A percentile compares a stretch with the other conserved stretches of the same genome.
phyloP scores from a whole-genome alignment of 441 rosid species.

The Raphanus hybrid region DNA sequence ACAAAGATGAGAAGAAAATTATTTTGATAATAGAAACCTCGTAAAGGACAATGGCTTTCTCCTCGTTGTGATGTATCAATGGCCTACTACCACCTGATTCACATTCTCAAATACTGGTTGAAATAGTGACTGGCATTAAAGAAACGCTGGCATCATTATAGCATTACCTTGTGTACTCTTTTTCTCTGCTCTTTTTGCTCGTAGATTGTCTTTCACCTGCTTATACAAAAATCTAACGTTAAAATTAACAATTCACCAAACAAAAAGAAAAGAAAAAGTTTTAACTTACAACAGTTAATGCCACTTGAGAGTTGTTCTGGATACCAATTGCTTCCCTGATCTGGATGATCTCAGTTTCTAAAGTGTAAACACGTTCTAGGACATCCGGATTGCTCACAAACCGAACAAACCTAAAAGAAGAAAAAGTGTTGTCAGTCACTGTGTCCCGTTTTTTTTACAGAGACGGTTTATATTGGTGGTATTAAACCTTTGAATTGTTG shows the following conservation, averaged over 20 bases:
- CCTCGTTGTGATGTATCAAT: slow-evolving; percentile 56
- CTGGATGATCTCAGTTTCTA: slow-evolving; percentile 95
- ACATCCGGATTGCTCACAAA: slow-evolving; percentile 97
- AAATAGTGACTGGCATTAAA: slow-evolving; percentile 10
- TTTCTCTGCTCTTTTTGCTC: slow-evolving; percentile 50
- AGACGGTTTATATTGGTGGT: background rate
- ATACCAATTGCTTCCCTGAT: slow-evolving; percentile 86
- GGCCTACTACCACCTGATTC: slow-evolving; percentile 68
- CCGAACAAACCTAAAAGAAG: slow-evolving; percentile 85
- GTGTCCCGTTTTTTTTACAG: background rate
- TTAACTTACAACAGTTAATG: slow-evolving; percentile 60
- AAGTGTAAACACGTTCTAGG: slow-evolving; percentile 76
- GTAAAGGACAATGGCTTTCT: slow-evolving; percentile 92
- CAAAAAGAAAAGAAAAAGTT: background rate
- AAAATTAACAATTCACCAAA: slow-evolving; percentile 15
- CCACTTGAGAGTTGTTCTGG: slow-evolving; percentile 70
- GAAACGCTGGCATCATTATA: background rate
- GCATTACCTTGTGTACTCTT: slow-evolving; percentile 66
- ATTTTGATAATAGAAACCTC: slow-evolving; percentile 47
- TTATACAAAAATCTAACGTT: slow-evolving; percentile 19
- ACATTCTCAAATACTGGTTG: slow-evolving; percentile 35
- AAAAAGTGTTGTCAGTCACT: slow-evolving; percentile 13
- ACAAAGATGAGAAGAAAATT: slow-evolving; percentile 13
- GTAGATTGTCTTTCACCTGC: slow-evolving; percentile 62
- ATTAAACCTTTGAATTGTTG: slow-evolving; percentile 75